Evolutionary conservation across 106 monocot species (phyloP).

Genomic region (Dioscorea dumetorum): DNA sequence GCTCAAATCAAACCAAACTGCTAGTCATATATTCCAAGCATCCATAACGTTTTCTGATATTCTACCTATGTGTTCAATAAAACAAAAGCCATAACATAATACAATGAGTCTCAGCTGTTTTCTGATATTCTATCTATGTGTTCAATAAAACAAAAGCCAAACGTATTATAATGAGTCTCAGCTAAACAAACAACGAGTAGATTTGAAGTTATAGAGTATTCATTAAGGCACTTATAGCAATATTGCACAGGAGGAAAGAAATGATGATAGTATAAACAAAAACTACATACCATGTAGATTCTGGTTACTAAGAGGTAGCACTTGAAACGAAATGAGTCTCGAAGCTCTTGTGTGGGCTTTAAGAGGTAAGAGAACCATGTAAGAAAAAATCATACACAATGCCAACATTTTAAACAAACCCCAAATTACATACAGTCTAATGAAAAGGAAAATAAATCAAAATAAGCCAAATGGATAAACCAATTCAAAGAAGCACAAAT

Average conservation of each 20-base stretch:
- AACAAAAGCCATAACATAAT: too few species aligned
- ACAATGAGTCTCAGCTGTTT: too few species aligned
- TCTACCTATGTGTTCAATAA: neutral
- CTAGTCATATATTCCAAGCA: too few species aligned
- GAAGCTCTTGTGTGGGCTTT: constrained; percentile 73
- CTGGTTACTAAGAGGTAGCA: constrained; percentile 69
- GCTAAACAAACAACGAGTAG: constrained; percentile 5
- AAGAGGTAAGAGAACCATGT: neutral
- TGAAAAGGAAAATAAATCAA: neutral
- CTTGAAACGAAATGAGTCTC: constrained; percentile 78
- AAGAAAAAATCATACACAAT: too few species aligned
- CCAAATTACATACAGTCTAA: neutral
- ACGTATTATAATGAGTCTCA: neutral
- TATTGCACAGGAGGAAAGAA: neutral
- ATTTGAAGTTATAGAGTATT: neutral
- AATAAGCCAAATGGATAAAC: too few species aligned
- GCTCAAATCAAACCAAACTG: neutral
- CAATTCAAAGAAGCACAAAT: neutral
- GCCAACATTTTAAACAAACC: neutral
- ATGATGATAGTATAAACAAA: neutral
- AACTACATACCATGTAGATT: constrained; percentile 56
- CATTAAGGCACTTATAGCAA: too few species aligned
- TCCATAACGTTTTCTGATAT: neutral
- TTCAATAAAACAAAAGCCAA: too few species aligned
- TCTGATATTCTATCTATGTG: too few species aligned